Evolutionary conservation across 2,329 filamentous ascomycete species (phyloP), one percentile per base, ranked within the genome.

Genomic region (Zalaria obscura): DNA sequence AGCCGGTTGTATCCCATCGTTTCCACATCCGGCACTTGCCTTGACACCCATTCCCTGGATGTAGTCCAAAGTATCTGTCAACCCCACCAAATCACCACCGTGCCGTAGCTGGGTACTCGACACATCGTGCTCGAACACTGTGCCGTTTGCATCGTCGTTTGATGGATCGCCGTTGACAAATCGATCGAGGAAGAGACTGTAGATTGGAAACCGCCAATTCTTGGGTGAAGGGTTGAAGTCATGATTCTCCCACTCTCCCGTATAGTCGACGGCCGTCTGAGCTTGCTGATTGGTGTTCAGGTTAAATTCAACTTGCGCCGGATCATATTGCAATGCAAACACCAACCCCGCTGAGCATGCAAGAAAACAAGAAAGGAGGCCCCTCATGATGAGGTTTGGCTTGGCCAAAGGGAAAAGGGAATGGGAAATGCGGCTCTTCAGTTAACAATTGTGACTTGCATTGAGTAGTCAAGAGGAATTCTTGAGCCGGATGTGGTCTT

Each of bases 171-270:
- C 76, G 50, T 80, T 79, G 35, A 77, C 74, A 50, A 73, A 80
- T 45, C 74, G 64, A 54, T 80, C 76, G 7, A 78, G 57, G 52
- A 78, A 78, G 36, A 80, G 60, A 5, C 74, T 77, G 54, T 81
- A 81, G 52, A 79, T 73, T 0, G 77, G 77, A 46, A 80, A 70
- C 26, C 77, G 67, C 77, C 77, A 81, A 49, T 75, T 80, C 0
- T 61, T 54, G 1, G 77, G 76, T 18, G 75, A 79, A 0, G 63
- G 58, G 11, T 59, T 54, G 48, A 73, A 79, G 4, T 52, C 57
- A 52, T 75, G 71, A 46, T 67, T 59, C n/a, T 58, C 60, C 70
- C 73, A 70, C 60, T 67, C 58, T 45, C 75, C 69, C 53, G 61
- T 70, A 54, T 80, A 81, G 36, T 80, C 66, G 32, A 72, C 58